Evolutionary conservation across 2,329 filamentous ascomycete species (phyloP), one percentile per base, ranked within the genome.

Genomic region (Botryotinia calthae): DNA sequence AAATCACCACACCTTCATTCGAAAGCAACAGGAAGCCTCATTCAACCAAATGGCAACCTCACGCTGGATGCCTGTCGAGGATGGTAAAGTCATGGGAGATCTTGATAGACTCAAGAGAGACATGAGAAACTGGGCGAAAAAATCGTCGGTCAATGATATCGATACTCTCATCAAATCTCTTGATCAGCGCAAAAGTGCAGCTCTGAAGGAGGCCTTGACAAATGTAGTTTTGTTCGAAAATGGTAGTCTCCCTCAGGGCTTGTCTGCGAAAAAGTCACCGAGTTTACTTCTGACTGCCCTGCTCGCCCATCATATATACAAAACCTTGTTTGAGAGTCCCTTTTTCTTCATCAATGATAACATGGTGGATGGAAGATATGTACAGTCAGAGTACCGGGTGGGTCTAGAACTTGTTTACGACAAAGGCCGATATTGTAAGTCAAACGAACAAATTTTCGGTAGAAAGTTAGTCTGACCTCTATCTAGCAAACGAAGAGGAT

Each of bases 251-350:
- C 74, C 73, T 12, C 14, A 54, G 12, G 65, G 65, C 0, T 37
- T 76, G 31, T 58, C 58, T 8, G 14, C 59, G 40, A 42, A 42
- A 42, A 42, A 42, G 66, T n/a, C 64, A 8, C 72, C 73, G 51
- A 46, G 31, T 22, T 71, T 77, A 31, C 66, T 76, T 18, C 48
- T 76, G n/a, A 76, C 73, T 68, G 75, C 75, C 4, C 71, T 76
- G 0, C 73, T 77, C 14, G 56, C 75, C 42, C 51, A 75, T 48
- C 34, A 42, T 64, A n/a, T 75, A 3, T 75, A 74, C 20, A 65
- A 18, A 28, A 72, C 20, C 56, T 62, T 76, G 6, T 73, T 75
- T 56, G 20, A 25, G 3, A 71, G n/a, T 34, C 34, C 34, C 34
- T 34, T 34, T 34, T 34, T 34, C 34, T 34, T 34, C 34, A 34